A percentile compares a stretch with the other conserved stretches of the same genome.
Conservation (phyloP, 2,329 filamentous ascomycete species). For the Exophiala sp. region DNA sequence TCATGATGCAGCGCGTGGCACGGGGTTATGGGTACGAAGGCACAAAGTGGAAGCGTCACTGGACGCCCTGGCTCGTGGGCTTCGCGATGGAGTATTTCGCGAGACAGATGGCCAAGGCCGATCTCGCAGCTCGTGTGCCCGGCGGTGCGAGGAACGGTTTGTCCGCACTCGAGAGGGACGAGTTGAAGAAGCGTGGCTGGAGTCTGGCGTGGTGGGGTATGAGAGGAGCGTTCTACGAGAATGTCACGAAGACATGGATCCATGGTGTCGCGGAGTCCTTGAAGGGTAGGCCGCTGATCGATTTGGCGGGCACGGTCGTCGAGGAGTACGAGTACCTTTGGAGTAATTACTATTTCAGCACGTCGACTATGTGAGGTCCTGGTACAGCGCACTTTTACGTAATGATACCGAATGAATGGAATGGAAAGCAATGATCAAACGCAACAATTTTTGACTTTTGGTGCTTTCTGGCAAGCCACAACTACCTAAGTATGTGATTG, state of each 20-base stretch:
- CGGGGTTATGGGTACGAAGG: conserved; percentile 41
- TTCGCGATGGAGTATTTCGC: conserved; percentile 82
- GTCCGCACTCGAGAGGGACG: conserved; percentile 83
- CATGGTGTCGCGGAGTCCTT: conserved; percentile 63
- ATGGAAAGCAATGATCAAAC: too few relatives aligned
- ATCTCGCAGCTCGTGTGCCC: conserved; percentile 60
- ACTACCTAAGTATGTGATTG: not conserved
- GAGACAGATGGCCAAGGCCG: conserved; percentile 72
- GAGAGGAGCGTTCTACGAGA: conserved; percentile 95
- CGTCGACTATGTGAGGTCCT: conserved; percentile 49
- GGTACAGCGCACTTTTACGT: too few relatives aligned
- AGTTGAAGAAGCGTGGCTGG: conserved; percentile 84
- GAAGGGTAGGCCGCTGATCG: conserved; percentile 68
- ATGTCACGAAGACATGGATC: conserved; percentile 58
- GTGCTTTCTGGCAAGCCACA: too few relatives aligned
- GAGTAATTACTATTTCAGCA: conserved; percentile 94
- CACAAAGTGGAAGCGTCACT: conserved; percentile 69
- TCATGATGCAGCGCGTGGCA: conserved; percentile 63
- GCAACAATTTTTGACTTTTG: too few relatives aligned
- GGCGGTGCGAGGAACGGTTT: conserved; percentile 67
- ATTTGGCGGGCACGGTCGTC: conserved; percentile 77
- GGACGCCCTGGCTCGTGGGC: conserved; percentile 89
- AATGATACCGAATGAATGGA: too few relatives aligned
- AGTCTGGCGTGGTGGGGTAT: conserved; percentile 92
- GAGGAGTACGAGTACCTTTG: conserved; percentile 98